Evolutionary conservation across 768 basidiomycete genomes (phyloP).

Genomic region (Trametes villosa): DNA sequence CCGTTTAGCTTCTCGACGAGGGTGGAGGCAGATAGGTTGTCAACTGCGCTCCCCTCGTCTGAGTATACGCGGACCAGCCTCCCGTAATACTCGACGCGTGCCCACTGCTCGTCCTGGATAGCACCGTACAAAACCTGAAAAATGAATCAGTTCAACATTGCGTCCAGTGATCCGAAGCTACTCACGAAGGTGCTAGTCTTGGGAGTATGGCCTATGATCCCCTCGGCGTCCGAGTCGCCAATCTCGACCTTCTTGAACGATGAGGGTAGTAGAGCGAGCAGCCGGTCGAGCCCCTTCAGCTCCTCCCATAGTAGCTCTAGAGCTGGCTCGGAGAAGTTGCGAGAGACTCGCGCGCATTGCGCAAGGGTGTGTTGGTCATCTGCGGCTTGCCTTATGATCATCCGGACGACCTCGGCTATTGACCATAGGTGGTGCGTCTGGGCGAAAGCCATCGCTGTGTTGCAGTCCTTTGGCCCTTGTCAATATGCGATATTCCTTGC

Average conservation of each 20-base stretch:
- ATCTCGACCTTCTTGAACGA: background rate
- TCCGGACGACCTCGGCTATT: background rate
- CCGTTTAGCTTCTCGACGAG: background rate
- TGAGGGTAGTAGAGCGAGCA: background rate
- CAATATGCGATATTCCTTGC: no score
- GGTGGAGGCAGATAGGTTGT: background rate
- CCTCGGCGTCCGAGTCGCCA: background rate
- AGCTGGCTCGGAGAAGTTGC: background rate
- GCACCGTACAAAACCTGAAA: conserved; percentile 1
- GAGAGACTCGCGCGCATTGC: background rate
- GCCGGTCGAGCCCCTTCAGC: background rate
- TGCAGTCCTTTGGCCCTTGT: background rate
- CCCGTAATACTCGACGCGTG: background rate
- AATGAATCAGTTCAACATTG: background rate
- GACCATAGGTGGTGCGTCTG: background rate
- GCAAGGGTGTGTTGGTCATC: background rate
- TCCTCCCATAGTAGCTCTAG: background rate
- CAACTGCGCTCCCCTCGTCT: background rate
- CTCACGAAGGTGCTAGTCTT: background rate
- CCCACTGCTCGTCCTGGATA: conserved; percentile 1
- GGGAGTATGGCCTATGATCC: background rate
- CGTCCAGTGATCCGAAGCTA: background rate
- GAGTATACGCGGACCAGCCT: background rate
- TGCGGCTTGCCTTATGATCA: background rate
- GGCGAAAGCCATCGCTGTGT: background rate